Conservation (phyloP, 148 eudicot species). For the Fallopia convolvulus region DNA sequence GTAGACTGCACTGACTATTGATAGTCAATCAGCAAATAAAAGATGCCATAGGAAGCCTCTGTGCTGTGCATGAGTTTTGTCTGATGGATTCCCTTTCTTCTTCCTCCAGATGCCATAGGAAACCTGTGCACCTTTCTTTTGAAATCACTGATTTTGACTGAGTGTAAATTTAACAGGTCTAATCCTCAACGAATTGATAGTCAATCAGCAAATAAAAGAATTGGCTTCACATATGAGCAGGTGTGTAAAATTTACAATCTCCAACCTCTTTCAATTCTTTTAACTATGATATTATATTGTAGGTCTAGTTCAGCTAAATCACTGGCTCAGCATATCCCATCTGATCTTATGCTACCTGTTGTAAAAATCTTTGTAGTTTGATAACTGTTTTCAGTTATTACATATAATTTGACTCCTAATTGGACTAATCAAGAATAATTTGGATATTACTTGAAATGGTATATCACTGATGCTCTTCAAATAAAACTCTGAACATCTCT, state of each 20-base stretch:
- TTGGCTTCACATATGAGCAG: slow-evolving; percentile 93
- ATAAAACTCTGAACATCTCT: not conserved
- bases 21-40: too few species aligned
- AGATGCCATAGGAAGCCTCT: too few species aligned
- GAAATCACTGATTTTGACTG: not conserved
- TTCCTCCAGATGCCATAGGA: not conserved
- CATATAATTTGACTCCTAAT: not conserved
- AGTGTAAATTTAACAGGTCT: slow-evolving; percentile 39
- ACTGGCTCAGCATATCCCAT: not conserved
- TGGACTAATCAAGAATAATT: not conserved
- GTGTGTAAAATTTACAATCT: slow-evolving; percentile 27
- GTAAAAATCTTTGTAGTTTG: not conserved
- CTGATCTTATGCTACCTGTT: not conserved
- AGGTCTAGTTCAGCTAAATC: not conserved
- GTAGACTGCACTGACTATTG: too few species aligned
- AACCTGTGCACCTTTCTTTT: not conserved
- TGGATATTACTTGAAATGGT: not conserved
- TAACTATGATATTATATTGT: not conserved
- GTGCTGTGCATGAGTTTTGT: too few species aligned
- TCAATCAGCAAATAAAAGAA: slow-evolving; percentile 72
- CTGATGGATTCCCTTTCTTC: not conserved
- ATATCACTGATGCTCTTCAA: not conserved
- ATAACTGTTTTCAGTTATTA: not conserved
- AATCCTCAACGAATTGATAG: slow-evolving; percentile 94
- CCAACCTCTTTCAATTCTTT: not conserved